These are phyloP conservation scores for Erigeron canadensis DNA, from an alignment of 129 eudicot genomes.

Conservation along the genomic window DNA sequence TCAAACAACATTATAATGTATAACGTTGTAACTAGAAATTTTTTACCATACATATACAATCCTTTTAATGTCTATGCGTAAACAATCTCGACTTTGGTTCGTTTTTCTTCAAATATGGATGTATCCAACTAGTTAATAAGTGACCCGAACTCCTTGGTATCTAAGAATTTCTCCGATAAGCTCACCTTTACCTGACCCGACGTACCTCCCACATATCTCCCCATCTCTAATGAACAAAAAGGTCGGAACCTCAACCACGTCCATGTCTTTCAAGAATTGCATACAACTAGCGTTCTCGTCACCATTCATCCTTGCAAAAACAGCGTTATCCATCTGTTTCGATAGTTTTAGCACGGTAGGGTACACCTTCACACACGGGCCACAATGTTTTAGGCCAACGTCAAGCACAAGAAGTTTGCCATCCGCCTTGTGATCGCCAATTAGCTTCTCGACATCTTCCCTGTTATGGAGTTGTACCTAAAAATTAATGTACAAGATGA, in stretches of 20 bases:
- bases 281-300: constrained; percentile 94
- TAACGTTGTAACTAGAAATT: constrained; percentile 1
- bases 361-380: constrained; percentile 96
- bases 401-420: constrained; percentile 69
- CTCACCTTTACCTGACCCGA: constrained; percentile 94
- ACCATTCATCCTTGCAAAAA: constrained; percentile 91
- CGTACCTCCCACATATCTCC: constrained; percentile 86
- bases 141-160: constrained; percentile 96
- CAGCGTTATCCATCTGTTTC: constrained; percentile 68
- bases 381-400: constrained; percentile 92
- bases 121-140: constrained; percentile 35
- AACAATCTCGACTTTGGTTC: not conserved
- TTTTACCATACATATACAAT: constrained; percentile 23
- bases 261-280: constrained; percentile 85
- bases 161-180: constrained; percentile 95
- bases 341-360: constrained; percentile 93
- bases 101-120: not conserved
- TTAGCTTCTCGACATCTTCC: constrained; percentile 71
- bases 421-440: constrained; percentile 54
- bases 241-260: constrained; percentile 89
- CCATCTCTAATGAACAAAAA: constrained; percentile 94
- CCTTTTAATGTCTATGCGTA: not conserved
- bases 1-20: not conserved
- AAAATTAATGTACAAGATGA: not conserved
- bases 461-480: constrained; percentile 71